Evolutionary conservation across 2,329 filamentous ascomycete species (phyloP).

Genomic region (Xylariales sp.): DNA sequence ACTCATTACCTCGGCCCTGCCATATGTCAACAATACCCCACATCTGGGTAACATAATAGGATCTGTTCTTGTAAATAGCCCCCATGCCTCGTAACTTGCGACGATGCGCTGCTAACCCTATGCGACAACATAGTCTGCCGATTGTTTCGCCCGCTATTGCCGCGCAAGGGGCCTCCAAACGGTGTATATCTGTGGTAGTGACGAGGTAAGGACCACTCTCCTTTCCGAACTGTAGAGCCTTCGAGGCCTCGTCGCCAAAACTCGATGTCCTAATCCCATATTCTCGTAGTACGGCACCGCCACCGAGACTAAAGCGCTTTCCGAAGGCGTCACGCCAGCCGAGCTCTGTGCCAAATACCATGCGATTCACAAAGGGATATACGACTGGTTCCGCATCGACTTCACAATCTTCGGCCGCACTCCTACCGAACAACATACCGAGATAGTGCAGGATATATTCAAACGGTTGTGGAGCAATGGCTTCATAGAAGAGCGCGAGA

Average conservation of each 20-base stretch:
- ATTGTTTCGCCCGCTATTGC: constrained; percentile 86
- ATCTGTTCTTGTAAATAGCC: constrained; percentile 69
- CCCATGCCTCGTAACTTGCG: not conserved
- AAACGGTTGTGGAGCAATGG: constrained; percentile 87
- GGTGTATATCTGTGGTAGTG: constrained; percentile 86
- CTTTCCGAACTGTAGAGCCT: too few relatives aligned
- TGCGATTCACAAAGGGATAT: constrained; percentile 87
- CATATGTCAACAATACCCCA: constrained; percentile 70
- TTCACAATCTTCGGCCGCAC: constrained; percentile 94
- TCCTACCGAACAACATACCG: constrained; percentile 86
- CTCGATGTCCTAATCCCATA: not conserved
- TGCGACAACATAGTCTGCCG: constrained; percentile 62
- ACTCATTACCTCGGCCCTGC: constrained; percentile 71
- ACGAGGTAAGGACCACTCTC: constrained; percentile 64
- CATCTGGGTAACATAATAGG: constrained; percentile 92
- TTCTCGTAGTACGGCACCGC: constrained; percentile 80
- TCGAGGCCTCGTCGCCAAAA: not conserved
- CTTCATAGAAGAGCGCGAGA: constrained; percentile 86
- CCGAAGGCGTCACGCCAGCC: constrained; percentile 83
- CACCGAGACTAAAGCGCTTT: constrained; percentile 93
- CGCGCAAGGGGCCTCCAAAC: constrained; percentile 83
- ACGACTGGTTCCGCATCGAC: constrained; percentile 72
- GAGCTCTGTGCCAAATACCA: constrained; percentile 94
- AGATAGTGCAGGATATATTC: constrained; percentile 94
- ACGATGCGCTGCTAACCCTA: constrained; percentile 9